Percentiles rank a stretch among this genome's conserved stretches.
These are phyloP conservation scores for Tetrahymena malaccensis DNA, from an alignment of 73 alveolate genomes.

Conservation along the genomic window DNA sequence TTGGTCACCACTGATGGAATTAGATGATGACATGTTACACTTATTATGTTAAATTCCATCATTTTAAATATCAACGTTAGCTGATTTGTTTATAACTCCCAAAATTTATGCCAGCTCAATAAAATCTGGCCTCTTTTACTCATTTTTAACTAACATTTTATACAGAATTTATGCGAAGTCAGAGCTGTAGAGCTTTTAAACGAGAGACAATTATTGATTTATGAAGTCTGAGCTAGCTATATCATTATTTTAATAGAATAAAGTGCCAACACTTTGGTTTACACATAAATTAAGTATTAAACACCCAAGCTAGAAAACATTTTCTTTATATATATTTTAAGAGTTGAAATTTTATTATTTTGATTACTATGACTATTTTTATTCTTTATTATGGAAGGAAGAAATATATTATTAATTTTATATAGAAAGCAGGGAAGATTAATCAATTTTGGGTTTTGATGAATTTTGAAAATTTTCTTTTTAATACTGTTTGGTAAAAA, in stretches of 20 bases:
- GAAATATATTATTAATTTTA: too few species aligned
- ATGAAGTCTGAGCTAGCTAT: too few species aligned
- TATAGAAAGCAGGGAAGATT: too few species aligned
- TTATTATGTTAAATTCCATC: too few species aligned
- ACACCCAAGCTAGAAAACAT: not conserved
- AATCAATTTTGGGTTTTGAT: not conserved
- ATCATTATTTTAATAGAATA: not conserved
- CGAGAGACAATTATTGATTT: too few species aligned
- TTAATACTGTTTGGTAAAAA: too few species aligned
- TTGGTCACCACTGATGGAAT: not conserved
- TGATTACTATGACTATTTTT: too few species aligned
- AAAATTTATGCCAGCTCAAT: not conserved
- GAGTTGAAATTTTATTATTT: too few species aligned
- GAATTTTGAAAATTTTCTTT: too few species aligned
- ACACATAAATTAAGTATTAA: not conserved
- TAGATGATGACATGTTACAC: not conserved
- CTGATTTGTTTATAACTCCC: not conserved
- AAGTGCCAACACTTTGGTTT: not conserved
- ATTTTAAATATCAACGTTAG: too few species aligned
- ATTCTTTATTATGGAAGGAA: too few species aligned
- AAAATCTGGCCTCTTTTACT: not conserved
- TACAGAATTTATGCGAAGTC: not conserved
- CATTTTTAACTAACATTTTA: not conserved
- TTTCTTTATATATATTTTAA: too few species aligned
- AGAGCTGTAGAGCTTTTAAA: not conserved